Evolutionary conservation across 2,329 filamentous ascomycete genomes (phyloP), one percentile per base, ranked within the genome.

Genomic region (Cladosporium sp.): DNA sequence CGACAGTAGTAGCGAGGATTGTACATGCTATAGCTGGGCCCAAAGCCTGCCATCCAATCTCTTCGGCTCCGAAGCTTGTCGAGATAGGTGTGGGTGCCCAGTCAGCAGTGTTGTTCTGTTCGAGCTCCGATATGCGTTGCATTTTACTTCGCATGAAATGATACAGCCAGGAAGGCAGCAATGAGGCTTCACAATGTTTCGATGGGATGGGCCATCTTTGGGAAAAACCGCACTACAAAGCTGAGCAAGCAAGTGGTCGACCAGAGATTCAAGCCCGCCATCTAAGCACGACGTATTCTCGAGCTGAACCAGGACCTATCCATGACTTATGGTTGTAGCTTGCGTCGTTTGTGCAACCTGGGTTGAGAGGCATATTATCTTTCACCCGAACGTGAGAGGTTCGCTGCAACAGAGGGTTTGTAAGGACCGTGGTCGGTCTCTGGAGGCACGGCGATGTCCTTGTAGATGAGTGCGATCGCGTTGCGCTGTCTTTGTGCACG

Each of bases 21-120:
- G 68, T 65, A 40, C 66, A 65, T 4, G 66, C 67, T 15, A 73
- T 65, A 9, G 68, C 66, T 7, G 69, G 70, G 3, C 64, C 64
- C 4, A 73, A 63, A 1, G 69, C 68, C 24, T 65, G 58, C 63
- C 66, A 66, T 2, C 68, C 68, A 32, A 71, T 62, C 51, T 70
- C 64, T 8, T 63, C 47, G 4, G 62, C 59, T 3, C 58, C 62
- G 37, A 65, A 61, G 35, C 19, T 35, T 9, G 39, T 37, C 4
- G 37, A 50, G 20, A 50, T 50, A 15, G 55, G 45, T 5, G 55
- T 50, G 7, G 55, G 55, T 3, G 28, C 52, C 52, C 52, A 55
- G 19, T 55, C 52, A 19, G 39, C 22, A 13, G 35, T 15, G 8
- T 47, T 19, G 2, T 28, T n/a, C 34, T 24, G 40, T 36, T 22